phyloP scores from a whole-genome alignment of 2,329 filamentous ascomycete genomes.

The Aureobasidium leucospermi region DNA sequence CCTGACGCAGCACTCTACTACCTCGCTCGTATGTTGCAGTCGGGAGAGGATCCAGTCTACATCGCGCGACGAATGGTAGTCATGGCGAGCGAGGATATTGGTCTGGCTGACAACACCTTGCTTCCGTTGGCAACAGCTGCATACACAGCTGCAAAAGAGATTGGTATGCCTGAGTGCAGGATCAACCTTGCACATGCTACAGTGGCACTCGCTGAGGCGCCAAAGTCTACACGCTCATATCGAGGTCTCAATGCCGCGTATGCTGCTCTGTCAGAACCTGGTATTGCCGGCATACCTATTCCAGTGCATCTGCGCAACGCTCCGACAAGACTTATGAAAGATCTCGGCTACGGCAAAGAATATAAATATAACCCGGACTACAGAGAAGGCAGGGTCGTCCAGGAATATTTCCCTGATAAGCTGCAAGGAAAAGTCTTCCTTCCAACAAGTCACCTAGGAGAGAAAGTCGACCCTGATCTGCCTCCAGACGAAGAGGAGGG shows the following conservation, averaged over 20 bases:
- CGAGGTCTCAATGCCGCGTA: slow-evolving; percentile 73
- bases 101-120: slow-evolving; percentile 78
- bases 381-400: slow-evolving; percentile 67
- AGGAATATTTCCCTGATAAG: slow-evolving; percentile 82
- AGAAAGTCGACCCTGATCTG: slow-evolving; percentile 65
- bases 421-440: slow-evolving; percentile 66
- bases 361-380: slow-evolving; percentile 98
- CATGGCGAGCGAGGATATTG: slow-evolving; percentile 89
- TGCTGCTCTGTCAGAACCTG: slow-evolving; percentile 72
- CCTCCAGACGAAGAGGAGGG: not conserved
- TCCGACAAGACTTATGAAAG: slow-evolving; percentile 86
- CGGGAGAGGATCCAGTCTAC: slow-evolving; percentile 87
- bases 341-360: slow-evolving; percentile 79
- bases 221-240: slow-evolving; percentile 84
- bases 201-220: slow-evolving; percentile 70
- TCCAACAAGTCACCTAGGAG: slow-evolving; percentile 72
- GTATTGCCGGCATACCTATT: slow-evolving; percentile 71
- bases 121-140: slow-evolving; percentile 77
- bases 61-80: slow-evolving; percentile 90
- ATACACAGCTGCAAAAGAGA: slow-evolving; percentile 82
- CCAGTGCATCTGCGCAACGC: slow-evolving; percentile 87
- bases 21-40: slow-evolving; percentile 89
- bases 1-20: slow-evolving; percentile 89
- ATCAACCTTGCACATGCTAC: slow-evolving; percentile 86
- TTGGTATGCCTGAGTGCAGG: slow-evolving; percentile 89